phyloP scores from a whole-genome alignment of 1,284 basidiomycete genomes.

The Peniophora sp. region DNA sequence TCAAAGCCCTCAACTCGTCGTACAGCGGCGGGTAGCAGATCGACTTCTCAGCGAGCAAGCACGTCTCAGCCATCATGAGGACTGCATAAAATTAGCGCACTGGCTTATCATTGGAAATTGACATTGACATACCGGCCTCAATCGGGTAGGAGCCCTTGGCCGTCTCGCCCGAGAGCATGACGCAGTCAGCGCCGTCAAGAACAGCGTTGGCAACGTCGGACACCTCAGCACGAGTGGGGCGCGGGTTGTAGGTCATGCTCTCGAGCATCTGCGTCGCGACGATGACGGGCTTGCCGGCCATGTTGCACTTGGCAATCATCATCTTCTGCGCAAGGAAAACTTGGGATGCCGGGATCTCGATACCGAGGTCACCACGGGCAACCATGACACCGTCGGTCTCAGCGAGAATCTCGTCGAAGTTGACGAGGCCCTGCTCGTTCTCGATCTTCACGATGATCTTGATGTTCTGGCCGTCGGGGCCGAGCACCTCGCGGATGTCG shows the following conservation, averaged over 20 bases:
- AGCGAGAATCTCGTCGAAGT: conserved; percentile 94
- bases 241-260: conserved; percentile 97
- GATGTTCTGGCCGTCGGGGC: conserved; percentile 86
- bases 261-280: conserved; percentile 99
- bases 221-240: conserved; percentile 94
- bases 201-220: conserved; percentile 98
- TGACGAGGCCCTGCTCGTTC: conserved; percentile 94
- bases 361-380: conserved; percentile 95
- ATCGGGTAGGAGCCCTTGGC: conserved; percentile 94
- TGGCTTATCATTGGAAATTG: background rate
- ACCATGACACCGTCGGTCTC: conserved; percentile 98
- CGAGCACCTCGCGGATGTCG: conserved; percentile 87
- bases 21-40: conserved; percentile 91
- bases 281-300: conserved; percentile 94
- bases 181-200: conserved; percentile 94
- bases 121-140: conserved; percentile 65
- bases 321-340: conserved; percentile 99
- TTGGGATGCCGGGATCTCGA: conserved; percentile 96
- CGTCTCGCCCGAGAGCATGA: conserved; percentile 98
- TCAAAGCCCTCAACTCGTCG: conserved; percentile 77
- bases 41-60: conserved; percentile 87
- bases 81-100: conserved; percentile 39
- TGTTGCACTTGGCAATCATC: conserved; percentile 99
- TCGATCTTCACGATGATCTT: conserved; percentile 99
- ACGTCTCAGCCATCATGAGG: conserved; percentile 98